These are phyloP conservation scores for Trametes cinnabarina DNA, from an alignment of 768 basidiomycete species.

Conservation along the genomic window DNA sequence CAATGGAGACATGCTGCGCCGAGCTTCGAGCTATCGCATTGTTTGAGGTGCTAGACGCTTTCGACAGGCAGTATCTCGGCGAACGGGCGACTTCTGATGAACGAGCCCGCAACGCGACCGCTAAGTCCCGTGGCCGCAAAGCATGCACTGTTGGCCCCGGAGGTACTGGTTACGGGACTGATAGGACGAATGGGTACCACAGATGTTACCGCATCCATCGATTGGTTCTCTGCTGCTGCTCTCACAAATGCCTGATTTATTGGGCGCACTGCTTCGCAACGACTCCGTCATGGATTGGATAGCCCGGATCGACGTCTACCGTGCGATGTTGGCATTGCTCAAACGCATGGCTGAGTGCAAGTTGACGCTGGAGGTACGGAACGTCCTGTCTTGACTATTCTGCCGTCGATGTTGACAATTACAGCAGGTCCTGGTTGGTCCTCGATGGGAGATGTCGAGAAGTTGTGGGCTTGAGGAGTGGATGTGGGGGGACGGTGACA, in stretches of 20 bases:
- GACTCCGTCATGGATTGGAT: constrained; percentile 57
- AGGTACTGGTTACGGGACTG: constrained; percentile 48
- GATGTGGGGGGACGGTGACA: constrained; percentile 46
- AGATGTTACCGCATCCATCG: constrained; percentile 48
- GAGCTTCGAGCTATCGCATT: constrained; percentile 49
- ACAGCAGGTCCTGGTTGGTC: constrained; percentile 36
- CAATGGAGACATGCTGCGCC: constrained; percentile 43
- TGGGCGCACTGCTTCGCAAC: constrained; percentile 49
- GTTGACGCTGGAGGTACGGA: constrained; percentile 38
- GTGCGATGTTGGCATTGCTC: constrained; percentile 47
- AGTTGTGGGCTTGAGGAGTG: constrained; percentile 45
- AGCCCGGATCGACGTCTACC: constrained; percentile 43
- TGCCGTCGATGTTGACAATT: too few relatives aligned
- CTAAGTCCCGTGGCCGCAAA: constrained; percentile 18
- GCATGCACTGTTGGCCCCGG: constrained; percentile 45
- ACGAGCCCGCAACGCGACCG: constrained; percentile 36
- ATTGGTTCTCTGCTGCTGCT: constrained; percentile 41
- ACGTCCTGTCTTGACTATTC: too few relatives aligned
- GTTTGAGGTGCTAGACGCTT: constrained; percentile 48
- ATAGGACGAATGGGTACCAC: too few relatives aligned
- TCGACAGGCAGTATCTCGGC: constrained; percentile 45
- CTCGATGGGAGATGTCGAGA: constrained; percentile 37
- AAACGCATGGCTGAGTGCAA: constrained; percentile 51
- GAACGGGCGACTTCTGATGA: constrained; percentile 41
- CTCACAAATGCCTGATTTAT: constrained; percentile 46